Conservation (phyloP, 176 grass and related monocot species). For the Musa acuminata region DNA sequence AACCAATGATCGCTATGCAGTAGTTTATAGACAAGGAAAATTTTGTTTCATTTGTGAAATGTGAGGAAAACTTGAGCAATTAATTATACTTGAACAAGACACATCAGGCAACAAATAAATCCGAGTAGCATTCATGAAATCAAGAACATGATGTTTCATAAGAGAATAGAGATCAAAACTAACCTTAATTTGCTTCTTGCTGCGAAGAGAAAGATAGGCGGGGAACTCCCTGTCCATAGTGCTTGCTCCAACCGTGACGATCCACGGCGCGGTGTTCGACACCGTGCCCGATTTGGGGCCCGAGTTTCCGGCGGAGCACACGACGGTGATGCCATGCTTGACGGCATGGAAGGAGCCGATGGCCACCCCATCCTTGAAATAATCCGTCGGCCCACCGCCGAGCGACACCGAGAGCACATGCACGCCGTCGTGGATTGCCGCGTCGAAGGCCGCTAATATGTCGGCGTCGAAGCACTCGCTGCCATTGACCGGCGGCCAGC, state of each 20-base stretch:
- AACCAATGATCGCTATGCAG: too few species aligned
- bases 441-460: constrained; percentile 77
- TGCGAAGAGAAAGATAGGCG: constrained; percentile 34
- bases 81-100: background rate
- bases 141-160: background rate
- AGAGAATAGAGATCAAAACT: background rate
- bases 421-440: constrained; percentile 71
- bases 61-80: background rate
- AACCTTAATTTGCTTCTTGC: constrained; percentile 54
- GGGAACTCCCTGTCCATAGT: constrained; percentile 82
- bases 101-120: too few species aligned
- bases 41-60: too few species aligned
- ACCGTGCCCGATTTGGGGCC: constrained; percentile 43
- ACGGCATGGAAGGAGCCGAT: constrained; percentile 85
- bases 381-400: constrained; percentile 41
- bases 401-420: constrained; percentile 81
- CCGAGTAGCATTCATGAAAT: too few species aligned
- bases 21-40: too few species aligned
- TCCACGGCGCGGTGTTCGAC: constrained; percentile 84
- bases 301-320: constrained; percentile 68
- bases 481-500: constrained; percentile 76
- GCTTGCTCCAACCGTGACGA: constrained; percentile 70
- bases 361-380: constrained; percentile 61
- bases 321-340: constrained; percentile 53
- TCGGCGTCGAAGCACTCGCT: constrained; percentile 91